Evolutionary conservation across 306 rosid species (phyloP), one percentile per base, ranked within the genome.

Genomic region (Cicer judaicum): DNA sequence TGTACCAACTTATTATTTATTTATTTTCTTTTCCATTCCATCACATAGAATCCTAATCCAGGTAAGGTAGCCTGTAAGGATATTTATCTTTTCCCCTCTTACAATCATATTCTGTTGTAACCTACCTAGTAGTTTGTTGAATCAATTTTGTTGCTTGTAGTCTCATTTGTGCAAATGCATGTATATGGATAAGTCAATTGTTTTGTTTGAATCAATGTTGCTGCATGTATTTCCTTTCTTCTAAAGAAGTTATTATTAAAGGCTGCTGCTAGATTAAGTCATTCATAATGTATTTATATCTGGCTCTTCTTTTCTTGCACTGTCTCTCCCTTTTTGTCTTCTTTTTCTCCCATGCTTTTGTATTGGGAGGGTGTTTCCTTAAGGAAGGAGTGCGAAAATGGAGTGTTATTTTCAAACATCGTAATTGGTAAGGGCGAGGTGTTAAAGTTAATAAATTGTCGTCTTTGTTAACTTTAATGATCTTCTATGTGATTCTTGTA

Each of bases 71-170:
- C 64, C 73, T 79, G 44, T 67, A 64, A 62, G 71, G 78, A 52
- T 72, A 53, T 46, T 61, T 57, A 18, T 72, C 73, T 55, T 63
- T 53, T 18, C 29, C 54, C 41, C 43, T 52, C 84, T 70, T 71
- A 10, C 78, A 50, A 53, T 78, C 36, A 43, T 69, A 44, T 40
- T 55, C 19, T 39, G 69, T 72, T 42, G 83, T 69, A n/a, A 57
- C 78, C 79, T 66, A 68, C 54, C 76, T 87, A 59, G 78, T 72
- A 41, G 62, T 61, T 38, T 79, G 2, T 34, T 75, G 82, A 54
- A 68, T 65, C 70, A 56, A 48, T 76, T 76, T 84, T 86, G 84
- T 87, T 77, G 50, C 59, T 68, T 6, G 59, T 63, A 79, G 82
- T 72, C 64, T 39, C 29, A 67, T 66, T 68, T 73, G 38, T 65